Evolutionary conservation across 75 land plant genomes (phyloP).

Genomic region (Picea sitchensis): DNA sequence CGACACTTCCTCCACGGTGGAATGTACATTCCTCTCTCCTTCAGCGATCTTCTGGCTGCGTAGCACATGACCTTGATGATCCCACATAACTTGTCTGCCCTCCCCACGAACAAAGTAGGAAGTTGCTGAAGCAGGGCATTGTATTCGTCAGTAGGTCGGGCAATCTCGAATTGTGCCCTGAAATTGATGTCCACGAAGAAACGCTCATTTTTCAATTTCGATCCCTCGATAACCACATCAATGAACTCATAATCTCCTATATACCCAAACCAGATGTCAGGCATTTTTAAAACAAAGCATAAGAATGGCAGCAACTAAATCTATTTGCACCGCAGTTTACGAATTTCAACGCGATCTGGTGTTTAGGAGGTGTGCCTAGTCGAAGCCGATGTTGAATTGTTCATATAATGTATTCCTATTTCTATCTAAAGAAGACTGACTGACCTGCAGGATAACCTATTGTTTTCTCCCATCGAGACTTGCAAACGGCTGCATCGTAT

Average conservation of each 20-base stretch:
- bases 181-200: slow-evolving; percentile 70
- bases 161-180: slow-evolving; percentile 64
- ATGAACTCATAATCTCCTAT: slow-evolving; percentile 78
- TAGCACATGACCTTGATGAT: slow-evolving; percentile 46
- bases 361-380: no score
- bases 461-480: slow-evolving; percentile 53
- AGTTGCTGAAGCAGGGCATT: slow-evolving; percentile 24
- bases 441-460: slow-evolving; percentile 45
- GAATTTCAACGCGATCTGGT: no score
- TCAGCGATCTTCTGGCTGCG: slow-evolving; percentile 56
- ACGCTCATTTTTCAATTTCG: neutral
- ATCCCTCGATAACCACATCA: slow-evolving; percentile 44
- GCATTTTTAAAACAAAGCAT: neutral
- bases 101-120: slow-evolving; percentile 50
- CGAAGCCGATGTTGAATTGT: no score
- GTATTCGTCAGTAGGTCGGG: slow-evolving; percentile 55
- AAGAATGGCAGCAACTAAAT: neutral
- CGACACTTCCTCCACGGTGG: slow-evolving; percentile 82
- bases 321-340: no score
- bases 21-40: slow-evolving; percentile 40
- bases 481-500: slow-evolving; percentile 74
- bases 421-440: neutral
- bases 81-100: slow-evolving; percentile 43
- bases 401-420: no score
- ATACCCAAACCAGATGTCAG: neutral